Base-by-base conservation (phyloP, 345 rosid genomes). In the Eucalyptus tenuipes region DNA sequence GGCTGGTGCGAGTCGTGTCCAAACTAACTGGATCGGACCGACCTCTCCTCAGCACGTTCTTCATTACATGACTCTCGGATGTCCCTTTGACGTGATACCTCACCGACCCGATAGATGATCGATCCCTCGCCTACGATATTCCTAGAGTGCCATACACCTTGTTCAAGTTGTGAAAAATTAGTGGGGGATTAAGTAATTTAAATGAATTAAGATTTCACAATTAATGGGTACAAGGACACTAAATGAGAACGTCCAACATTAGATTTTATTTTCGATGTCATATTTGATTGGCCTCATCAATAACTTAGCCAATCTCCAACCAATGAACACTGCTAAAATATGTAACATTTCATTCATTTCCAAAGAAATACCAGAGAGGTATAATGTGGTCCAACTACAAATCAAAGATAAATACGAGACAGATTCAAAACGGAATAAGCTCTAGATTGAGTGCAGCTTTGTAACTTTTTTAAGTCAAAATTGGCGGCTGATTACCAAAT, bases 401-500 rank as follows among this genome's bases (percentile, higher is more conserved):
- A 55, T 55, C 25, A 22, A 55, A 61, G 17, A 61, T 12, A 61
- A 61, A 61, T 59, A 3, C 1, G 4, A 59, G 31, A 59, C 1
- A 59, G 2, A 12, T 59, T 59, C n/a, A 27, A 27, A 12, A 25
- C 4, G 27, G 3, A 59, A 59, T 1, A 12, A 59, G n/a, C n/a
- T 59, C 7, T 5, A 59, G 31, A 61, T 61, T 12, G 4, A 27
- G 8, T 27, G 15, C 0, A 61, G 7, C 6, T 27, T 61, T 27
- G 68, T 27, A 29, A 61, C 1, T 27, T 59, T 13, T 61, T 61
- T 0, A 59, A 27, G n/a, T 61, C 31, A 27, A 61, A 61, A 61
- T 61, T 0, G 8, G 1, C 0, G 8, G 2, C 7, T 1, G 0
- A 61, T 61, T 10, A 12, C 31, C 31, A 29, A 27, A 61, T 61